Base-by-base conservation (phyloP, 179 eudicot genomes). In the Drosera spatulata region DNA sequence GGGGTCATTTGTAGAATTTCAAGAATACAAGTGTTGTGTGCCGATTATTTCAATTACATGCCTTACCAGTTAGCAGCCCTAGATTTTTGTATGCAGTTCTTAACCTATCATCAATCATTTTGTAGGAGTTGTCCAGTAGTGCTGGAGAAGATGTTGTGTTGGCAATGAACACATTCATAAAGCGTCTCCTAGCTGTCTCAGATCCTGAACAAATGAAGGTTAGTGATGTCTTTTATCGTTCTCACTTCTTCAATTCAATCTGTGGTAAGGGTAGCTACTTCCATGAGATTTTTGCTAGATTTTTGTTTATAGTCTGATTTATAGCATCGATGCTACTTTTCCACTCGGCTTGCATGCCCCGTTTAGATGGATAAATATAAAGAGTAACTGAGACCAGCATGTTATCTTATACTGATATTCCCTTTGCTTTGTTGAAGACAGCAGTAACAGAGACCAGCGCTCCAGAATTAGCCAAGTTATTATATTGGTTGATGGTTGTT, bases 131-230 rank as follows among this genome's bases (percentile, higher is more conserved):
- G 77, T 82, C 96, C 13, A 89, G 77, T 67, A 86, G 69, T 64
- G 96, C 95, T 49, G 96, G 96, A 10, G 95, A 84, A 69, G 96
- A 89, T 79, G 95, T 80, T 50, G 80, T 82, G 47, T 58, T 84
- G 66, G 97, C 95, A 53, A 89, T 89, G 95, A 80, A 86, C 66
- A 82, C 95, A 38, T 89, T 89, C 74, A 86, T 84, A 56, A 86
- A 82, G 59, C 88, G 97, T 49, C 76, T 86, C 42, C 66, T 86
- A 80, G 86, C 86, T 57, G 83, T 82, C 73, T 75, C 94, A 56
- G 96, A 88, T 80, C 88, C 96, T 70, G 80, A 63, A 22, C 85
- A 86, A 66, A 83, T 88, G 95, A 86, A 88, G 96, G 96, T 84
- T 50, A 61, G 55, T 54, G 5, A 10, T 47, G 41, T 60, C 53